phyloP scores from a whole-genome alignment of 1,284 basidiomycete genomes.

The Apiotrichum porosum region DNA sequence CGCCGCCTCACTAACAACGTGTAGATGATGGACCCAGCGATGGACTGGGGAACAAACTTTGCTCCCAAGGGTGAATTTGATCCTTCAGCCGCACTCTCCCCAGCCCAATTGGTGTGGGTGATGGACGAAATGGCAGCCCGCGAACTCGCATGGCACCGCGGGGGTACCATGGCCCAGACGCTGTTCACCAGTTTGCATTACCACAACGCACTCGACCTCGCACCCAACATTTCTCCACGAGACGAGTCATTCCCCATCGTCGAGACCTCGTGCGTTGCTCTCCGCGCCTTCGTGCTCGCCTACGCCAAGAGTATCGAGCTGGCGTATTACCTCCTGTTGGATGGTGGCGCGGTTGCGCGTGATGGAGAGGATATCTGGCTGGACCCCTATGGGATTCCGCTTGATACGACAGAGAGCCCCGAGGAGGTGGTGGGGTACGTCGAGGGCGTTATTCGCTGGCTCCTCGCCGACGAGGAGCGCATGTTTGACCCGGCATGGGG shows the following conservation, averaged over 20 bases:
- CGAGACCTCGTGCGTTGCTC: conserved; percentile 61
- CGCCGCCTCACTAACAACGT: background rate
- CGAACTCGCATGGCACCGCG: conserved; percentile 85
- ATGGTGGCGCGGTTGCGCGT: conserved; percentile 59
- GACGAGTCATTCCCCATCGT: background rate
- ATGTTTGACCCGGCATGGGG: conserved; percentile 2
- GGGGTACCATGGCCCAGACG: conserved; percentile 77
- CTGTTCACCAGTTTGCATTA: conserved; percentile 76
- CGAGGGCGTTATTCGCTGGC: conserved; percentile 56
- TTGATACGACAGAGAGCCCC: conserved; percentile 66
- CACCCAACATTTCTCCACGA: conserved; percentile 50
- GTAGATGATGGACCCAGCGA: conserved; percentile 74
- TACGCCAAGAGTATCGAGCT: conserved; percentile 78
- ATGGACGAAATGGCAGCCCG: conserved; percentile 72
- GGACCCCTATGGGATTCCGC: conserved; percentile 75
- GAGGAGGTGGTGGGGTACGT: conserved; percentile 58
- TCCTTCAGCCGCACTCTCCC: conserved; percentile 59
- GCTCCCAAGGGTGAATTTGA: conserved; percentile 57
- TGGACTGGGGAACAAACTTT: conserved; percentile 69
- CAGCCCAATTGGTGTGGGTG: conserved; percentile 78
- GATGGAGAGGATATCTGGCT: conserved; percentile 87
- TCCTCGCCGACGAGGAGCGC: conserved; percentile 31
- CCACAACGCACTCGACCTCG: conserved; percentile 53
- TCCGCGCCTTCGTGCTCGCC: conserved; percentile 66
- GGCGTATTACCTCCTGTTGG: conserved; percentile 68